These are phyloP conservation scores for Globisporangium alternatum DNA, from an alignment of 352 stramenopile species.

Conservation along the genomic window DNA sequence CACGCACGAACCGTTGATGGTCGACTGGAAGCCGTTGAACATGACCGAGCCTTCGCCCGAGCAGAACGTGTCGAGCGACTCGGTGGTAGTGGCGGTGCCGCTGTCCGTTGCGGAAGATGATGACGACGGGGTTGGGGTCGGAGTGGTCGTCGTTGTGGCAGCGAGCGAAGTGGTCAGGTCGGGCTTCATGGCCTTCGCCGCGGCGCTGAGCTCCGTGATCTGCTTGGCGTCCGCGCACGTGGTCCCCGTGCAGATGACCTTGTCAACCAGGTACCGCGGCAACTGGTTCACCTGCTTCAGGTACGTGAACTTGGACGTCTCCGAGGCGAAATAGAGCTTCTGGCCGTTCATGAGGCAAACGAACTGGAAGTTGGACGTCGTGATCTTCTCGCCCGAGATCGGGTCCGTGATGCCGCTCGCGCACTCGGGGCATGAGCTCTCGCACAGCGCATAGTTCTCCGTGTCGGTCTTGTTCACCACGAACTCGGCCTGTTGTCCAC, in stretches of 20 bases:
- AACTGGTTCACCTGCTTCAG: conserved; percentile 50
- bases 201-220: conserved; percentile 50
- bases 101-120: conserved; percentile 18
- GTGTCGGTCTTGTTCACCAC: conserved; percentile 44
- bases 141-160: conserved; percentile 23
- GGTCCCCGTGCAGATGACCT: conserved; percentile 46
- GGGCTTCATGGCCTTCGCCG: conserved; percentile 36
- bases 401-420: conserved; percentile 51
- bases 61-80: conserved; percentile 37
- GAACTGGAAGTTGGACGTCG: conserved; percentile 58
- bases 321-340: conserved; percentile 84
- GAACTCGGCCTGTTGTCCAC: conserved; percentile 32
- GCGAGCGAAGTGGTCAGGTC: conserved; percentile 26
- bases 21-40: conserved; percentile 81
- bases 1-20: conserved; percentile 67
- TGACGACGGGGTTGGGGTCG: conserved; percentile 16
- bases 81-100: conserved; percentile 18
- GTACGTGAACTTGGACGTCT: conserved; percentile 64
- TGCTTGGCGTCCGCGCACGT: conserved; percentile 61
- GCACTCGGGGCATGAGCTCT: conserved; percentile 43
- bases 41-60: conserved; percentile 70
- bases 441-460: conserved; percentile 35
- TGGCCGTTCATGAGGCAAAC: conserved; percentile 73
- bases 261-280: conserved; percentile 49
- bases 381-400: conserved; percentile 54